phyloP scores from a whole-genome alignment of 768 basidiomycete genomes.

The Lactarius pseudohatsudake region DNA sequence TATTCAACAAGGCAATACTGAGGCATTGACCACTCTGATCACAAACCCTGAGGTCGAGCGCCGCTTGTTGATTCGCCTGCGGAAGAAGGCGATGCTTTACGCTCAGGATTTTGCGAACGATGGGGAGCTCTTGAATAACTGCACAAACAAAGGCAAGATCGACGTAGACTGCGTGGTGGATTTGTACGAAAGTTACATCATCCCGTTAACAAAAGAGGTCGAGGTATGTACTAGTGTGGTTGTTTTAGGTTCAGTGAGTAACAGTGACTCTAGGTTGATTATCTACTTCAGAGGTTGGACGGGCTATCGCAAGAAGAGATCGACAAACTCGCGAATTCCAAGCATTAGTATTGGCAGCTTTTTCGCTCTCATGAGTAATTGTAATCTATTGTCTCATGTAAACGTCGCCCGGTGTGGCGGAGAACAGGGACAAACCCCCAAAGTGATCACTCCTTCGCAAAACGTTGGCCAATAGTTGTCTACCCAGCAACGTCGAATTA shows the following conservation, averaged over 20 bases:
- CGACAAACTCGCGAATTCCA: slow-evolving; percentile 49
- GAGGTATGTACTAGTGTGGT: slow-evolving; percentile 59
- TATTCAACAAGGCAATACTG: slow-evolving; percentile 75
- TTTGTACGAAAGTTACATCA: slow-evolving; percentile 93
- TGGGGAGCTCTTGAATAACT: slow-evolving; percentile 49
- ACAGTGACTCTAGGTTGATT: slow-evolving; percentile 70
- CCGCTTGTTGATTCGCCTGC: slow-evolving; percentile 75
- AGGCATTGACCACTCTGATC: slow-evolving; percentile 80
- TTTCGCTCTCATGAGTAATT: neutral
- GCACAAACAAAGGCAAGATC: slow-evolving; percentile 58
- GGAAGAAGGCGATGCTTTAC: slow-evolving; percentile 75
- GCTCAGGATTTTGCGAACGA: slow-evolving; percentile 83
- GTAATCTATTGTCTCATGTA: neutral
- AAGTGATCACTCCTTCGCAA: neutral
- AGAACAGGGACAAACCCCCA: neutral
- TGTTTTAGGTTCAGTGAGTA: neutral
- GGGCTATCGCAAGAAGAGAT: slow-evolving; percentile 82
- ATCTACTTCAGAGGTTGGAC: slow-evolving; percentile 86
- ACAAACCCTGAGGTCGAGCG: slow-evolving; percentile 97
- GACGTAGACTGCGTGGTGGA: slow-evolving; percentile 92
- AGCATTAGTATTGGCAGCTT: neutral
- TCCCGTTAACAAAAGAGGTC: slow-evolving; percentile 96
- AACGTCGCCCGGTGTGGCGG: neutral
- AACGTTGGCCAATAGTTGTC: slow-evolving; percentile 4
- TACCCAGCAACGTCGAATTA: slow-evolving; percentile 1